Percentiles rank a stretch among this genome's conserved stretches.
Conservation (phyloP, 192 early-diverging fungal species). For the Coemansia sp. region DNA sequence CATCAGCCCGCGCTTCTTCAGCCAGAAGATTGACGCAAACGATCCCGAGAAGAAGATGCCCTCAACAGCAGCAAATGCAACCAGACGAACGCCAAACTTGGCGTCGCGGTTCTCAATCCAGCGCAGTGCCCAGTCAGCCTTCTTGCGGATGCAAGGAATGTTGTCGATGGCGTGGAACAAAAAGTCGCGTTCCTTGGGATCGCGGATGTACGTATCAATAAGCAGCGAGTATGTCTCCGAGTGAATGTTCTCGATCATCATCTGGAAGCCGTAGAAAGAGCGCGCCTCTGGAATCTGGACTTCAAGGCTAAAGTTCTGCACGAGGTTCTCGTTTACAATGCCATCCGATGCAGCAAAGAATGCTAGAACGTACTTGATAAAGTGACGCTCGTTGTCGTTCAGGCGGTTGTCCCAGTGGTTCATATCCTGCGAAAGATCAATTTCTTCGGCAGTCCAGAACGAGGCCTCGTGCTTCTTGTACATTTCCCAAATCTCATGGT, state of each 20-base stretch:
- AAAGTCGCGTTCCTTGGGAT: constrained; percentile 74
- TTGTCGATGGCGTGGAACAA: constrained; percentile 94
- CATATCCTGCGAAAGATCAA: constrained; percentile 90
- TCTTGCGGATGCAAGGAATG: constrained; percentile 91
- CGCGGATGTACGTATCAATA: constrained; percentile 95
- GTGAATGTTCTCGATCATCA: constrained; percentile 98
- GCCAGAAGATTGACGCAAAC: constrained; percentile 98
- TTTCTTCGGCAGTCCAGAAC: constrained; percentile 96
- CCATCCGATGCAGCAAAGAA: constrained; percentile 97
- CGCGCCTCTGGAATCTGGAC: constrained; percentile 93
- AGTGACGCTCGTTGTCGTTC: constrained; percentile 83
- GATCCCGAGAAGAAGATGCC: constrained; percentile 98
- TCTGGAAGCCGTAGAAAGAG: constrained; percentile 96
- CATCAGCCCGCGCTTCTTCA: constrained; percentile 99
- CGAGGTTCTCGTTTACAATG: constrained; percentile 95
- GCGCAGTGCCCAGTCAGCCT: constrained; percentile 95
- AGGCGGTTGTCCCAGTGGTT: constrained; percentile 85
- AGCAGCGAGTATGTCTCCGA: constrained; percentile 92
- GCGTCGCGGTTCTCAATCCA: constrained; percentile 83
- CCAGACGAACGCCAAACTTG: constrained; percentile 86
- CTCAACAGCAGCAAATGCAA: constrained; percentile 97
- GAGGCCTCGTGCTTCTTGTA: constrained; percentile 98
- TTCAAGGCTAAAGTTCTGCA: constrained; percentile 86
- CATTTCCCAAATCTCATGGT: constrained; percentile 95
- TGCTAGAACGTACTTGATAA: constrained; percentile 88